Percentiles rank a stretch among this genome's conserved stretches.
Evolutionary conservation across 2,329 filamentous ascomycete genomes (phyloP).

Genomic region (Diaporthe humulicola): DNA sequence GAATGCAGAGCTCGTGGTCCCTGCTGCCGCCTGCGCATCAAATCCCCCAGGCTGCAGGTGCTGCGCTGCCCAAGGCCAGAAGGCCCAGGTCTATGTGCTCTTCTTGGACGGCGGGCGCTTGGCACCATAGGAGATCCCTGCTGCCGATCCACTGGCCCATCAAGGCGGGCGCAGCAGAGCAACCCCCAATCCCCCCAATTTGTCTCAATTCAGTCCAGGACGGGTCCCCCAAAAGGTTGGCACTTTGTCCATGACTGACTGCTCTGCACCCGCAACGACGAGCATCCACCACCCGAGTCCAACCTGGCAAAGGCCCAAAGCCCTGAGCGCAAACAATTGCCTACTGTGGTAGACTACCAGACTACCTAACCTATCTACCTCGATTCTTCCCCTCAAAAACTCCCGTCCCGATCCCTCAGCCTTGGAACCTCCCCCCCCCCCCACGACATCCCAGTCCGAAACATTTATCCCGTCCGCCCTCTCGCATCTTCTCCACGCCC

Average conservation of each 20-base stretch:
- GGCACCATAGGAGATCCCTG: conserved; percentile 26
- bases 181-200: conserved; percentile 25
- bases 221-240: conserved; percentile 10
- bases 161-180: conserved; percentile 26
- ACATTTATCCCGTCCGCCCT: conserved; percentile 30
- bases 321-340: conserved; percentile 13
- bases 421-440: not conserved
- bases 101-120: conserved; percentile 23
- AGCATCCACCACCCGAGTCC: not conserved
- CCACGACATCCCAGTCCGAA: conserved; percentile 39
- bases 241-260: conserved; percentile 11
- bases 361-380: not conserved
- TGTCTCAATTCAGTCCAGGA: conserved; percentile 25
- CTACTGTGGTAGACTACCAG: no score
- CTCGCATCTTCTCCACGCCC: conserved; percentile 19
- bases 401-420: conserved; percentile 7
- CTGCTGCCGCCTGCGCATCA: conserved; percentile 26
- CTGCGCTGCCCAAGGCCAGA: not conserved
- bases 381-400: conserved; percentile 10
- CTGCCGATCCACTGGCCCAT: conserved; percentile 24
- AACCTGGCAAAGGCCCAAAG: conserved; percentile 13
- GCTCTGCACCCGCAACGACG: not conserved
- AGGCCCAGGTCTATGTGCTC: not conserved
- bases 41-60: conserved; percentile 4
- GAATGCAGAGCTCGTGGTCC: conserved; percentile 19